Evolutionary conservation across 73 alveolate genomes (phyloP).

Genomic region (Stentor coeruleus): DNA sequence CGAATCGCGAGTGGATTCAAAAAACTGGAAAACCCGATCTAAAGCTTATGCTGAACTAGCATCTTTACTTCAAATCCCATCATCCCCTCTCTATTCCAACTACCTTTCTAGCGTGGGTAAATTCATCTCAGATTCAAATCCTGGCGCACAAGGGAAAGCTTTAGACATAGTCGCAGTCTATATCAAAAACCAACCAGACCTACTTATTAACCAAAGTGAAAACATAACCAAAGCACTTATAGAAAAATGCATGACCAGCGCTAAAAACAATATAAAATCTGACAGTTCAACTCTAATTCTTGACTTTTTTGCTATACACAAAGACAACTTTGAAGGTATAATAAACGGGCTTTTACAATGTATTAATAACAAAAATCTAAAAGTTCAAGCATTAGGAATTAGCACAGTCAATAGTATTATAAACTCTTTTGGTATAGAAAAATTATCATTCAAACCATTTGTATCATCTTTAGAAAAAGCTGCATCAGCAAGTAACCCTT

Average conservation of each 20-base stretch:
- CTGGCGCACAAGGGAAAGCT: not conserved
- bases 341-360: not conserved
- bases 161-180: not conserved
- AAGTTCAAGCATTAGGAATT: slow-evolving; percentile 7
- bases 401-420: slow-evolving; percentile 27
- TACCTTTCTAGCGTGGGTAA: not conserved
- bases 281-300: not conserved
- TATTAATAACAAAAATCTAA: not conserved
- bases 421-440: slow-evolving; percentile 35
- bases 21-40: not conserved
- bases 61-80: not conserved
- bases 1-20: not conserved
- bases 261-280: not conserved
- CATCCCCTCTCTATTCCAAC: not conserved
- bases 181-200: not conserved
- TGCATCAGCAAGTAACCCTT: slow-evolving; percentile 31
- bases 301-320: not conserved
- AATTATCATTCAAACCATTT: slow-evolving; percentile 34
- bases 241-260: not conserved
- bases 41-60: not conserved
- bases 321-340: not conserved
- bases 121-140: not conserved
- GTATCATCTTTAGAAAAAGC: slow-evolving; percentile 11
- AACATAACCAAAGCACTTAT: not conserved
- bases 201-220: not conserved